phyloP scores from a whole-genome alignment of 768 basidiomycete species.

The Cyclocybe aegerita region DNA sequence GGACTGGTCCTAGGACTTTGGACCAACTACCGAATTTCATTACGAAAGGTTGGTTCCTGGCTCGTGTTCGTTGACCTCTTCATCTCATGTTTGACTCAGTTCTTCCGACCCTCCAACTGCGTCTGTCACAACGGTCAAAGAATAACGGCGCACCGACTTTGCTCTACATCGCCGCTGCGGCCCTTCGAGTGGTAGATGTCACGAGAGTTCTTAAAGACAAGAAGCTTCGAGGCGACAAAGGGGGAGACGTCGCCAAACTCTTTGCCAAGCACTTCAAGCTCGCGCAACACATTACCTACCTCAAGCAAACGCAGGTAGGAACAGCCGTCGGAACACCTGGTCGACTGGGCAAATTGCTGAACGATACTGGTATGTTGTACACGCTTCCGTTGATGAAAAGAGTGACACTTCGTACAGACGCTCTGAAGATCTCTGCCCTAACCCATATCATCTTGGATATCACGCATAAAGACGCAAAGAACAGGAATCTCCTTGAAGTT shows the following conservation, averaged over 20 bases:
- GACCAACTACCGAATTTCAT: slow-evolving; percentile 78
- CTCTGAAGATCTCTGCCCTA: slow-evolving; percentile 68
- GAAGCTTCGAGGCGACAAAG: slow-evolving; percentile 73
- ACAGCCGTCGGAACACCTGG: slow-evolving; percentile 92
- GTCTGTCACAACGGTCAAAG: slow-evolving; percentile 76
- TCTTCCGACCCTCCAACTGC: slow-evolving; percentile 63
- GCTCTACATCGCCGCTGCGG: slow-evolving; percentile 84
- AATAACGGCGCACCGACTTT: slow-evolving; percentile 83
- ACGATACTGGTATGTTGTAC: slow-evolving; percentile 56
- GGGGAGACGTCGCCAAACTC: slow-evolving; percentile 91
- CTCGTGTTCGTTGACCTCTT: neutral
- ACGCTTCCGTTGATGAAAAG: neutral
- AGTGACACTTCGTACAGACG: slow-evolving; percentile 45
- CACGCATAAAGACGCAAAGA: slow-evolving; percentile 73
- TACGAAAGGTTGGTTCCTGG: slow-evolving; percentile 52
- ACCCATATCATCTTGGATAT: slow-evolving; percentile 84
- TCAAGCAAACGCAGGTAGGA: slow-evolving; percentile 83
- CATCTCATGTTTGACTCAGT: slow-evolving; percentile 35
- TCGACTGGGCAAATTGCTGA: slow-evolving; percentile 82
- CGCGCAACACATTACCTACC: slow-evolving; percentile 80
- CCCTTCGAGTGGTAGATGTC: slow-evolving; percentile 88
- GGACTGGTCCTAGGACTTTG: slow-evolving; percentile 70
- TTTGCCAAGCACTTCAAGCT: slow-evolving; percentile 96
- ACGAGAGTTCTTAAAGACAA: slow-evolving; percentile 72
- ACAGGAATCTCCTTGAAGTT: slow-evolving; percentile 73